A percentile compares a stretch with the other conserved stretches of the same genome.
These are phyloP conservation scores for Clitoria ternatea DNA, from an alignment of 306 rosid species.

Conservation along the genomic window DNA sequence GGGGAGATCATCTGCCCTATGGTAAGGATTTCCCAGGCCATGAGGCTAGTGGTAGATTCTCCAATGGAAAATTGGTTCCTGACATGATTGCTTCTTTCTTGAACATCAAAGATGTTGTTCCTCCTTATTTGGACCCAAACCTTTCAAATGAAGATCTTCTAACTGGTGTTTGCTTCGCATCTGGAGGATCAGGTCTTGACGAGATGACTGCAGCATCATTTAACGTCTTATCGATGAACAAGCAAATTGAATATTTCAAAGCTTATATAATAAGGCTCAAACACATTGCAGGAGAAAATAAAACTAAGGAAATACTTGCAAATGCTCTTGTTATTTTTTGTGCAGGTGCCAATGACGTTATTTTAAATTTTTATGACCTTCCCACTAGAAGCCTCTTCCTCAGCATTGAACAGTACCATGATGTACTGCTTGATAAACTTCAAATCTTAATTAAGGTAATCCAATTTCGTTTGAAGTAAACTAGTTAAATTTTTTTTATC, in stretches of 20 bases:
- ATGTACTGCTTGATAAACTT: constrained; percentile 40
- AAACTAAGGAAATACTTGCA: constrained; percentile 27
- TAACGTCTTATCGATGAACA: constrained; percentile 32
- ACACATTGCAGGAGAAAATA: constrained; percentile 31
- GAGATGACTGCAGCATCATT: constrained; percentile 30
- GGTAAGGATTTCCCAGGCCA: constrained; percentile 55
- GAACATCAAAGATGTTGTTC: constrained; percentile 46
- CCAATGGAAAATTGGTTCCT: constrained; percentile 51
- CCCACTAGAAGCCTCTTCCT: constrained; percentile 32
- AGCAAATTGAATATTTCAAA: constrained; percentile 45
- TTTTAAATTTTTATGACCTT: constrained; percentile 35
- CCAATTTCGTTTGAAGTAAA: background rate
- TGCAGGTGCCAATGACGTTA: constrained; percentile 56
- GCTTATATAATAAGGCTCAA: constrained; percentile 34
- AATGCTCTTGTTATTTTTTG: constrained; percentile 39
- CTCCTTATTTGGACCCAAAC: constrained; percentile 43
- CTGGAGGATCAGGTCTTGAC: constrained; percentile 42
- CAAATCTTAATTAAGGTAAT: constrained; percentile 41
- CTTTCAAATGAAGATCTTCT: constrained; percentile 35
- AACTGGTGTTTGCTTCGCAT: constrained; percentile 61
- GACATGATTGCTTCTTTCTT: constrained; percentile 45
- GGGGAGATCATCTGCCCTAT: constrained; percentile 48
- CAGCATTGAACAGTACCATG: constrained; percentile 42
- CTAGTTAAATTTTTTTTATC: background rate
- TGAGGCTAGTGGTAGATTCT: constrained; percentile 49